Base-by-base conservation (phyloP, 306 rosid genomes). In the Canavalia ensiformis region DNA sequence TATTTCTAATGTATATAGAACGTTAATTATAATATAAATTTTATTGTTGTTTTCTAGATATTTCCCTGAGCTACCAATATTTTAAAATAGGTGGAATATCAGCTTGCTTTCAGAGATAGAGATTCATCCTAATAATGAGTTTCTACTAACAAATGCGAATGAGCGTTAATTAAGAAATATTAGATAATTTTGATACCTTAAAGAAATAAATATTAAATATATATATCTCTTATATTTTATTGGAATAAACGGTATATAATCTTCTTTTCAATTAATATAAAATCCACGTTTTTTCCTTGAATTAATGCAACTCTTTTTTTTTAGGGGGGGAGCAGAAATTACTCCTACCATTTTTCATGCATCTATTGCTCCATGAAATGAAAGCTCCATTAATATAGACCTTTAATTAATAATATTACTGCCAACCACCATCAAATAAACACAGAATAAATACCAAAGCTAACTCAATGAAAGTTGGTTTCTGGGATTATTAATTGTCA, bases 381-480 rank as follows among this genome's bases (percentile, higher is more conserved):
- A 72, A 49, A 73, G 3, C 28, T 73, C 52, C 52, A 74, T 74
- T 12, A 57, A 58, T 57, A 31, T 45, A 12, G 5, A 44, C n/a
- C 28, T 44, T 59, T 46, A 46, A 58, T 18, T 58, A 44, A 59
- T 2, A 13, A 50, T 75, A 75, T 42, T 29, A 52, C n/a, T 76
- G 33, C 31, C 68, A 37, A 11, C 81, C 3, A 37, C 81, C 29
- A 18, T 28, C 28, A 73, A 73, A 74, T 74, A 49, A 64, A 63
- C 29, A 9, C 52, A 49, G 10, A 75, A n/a, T 51, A 65, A 77
- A 65, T 64, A 13, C 52, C 42, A 3, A 63, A 50, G 30, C 74
- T 66, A 77, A 25, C 74, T 6, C 39, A 6, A 47, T 7, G 33
- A 13, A 66, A 67, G 68, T 51, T 52, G 74, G 56, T 42, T 77